phyloP scores from a whole-genome alignment of 192 early-diverging fungal genomes.

The Haplosporangium gracile region DNA sequence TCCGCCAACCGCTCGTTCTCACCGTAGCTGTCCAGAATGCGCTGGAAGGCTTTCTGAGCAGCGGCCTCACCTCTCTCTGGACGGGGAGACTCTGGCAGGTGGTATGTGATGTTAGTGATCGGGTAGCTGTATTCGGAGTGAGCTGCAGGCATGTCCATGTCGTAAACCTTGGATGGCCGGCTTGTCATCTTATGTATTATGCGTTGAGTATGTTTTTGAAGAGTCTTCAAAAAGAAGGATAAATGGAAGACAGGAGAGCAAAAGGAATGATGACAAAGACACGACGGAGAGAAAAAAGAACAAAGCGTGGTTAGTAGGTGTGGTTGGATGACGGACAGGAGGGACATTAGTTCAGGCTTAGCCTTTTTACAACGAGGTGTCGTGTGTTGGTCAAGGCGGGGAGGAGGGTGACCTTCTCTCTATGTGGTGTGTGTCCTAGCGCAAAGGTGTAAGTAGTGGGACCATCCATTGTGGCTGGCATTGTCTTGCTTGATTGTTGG shows the following conservation, averaged over 20 bases:
- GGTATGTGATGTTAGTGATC: slow-evolving; percentile 33
- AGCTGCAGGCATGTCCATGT: not conserved
- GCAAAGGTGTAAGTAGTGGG: not conserved
- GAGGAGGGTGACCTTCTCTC: not conserved
- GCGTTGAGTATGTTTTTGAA: not conserved
- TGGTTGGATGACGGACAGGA: not conserved
- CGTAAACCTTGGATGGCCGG: not conserved
- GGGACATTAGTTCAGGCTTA: not conserved
- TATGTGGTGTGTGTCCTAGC: not conserved
- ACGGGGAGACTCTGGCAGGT: slow-evolving; percentile 2
- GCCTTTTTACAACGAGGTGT: not conserved
- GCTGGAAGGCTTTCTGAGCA: slow-evolving; percentile 30
- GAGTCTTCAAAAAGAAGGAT: not conserved
- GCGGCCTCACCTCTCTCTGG: slow-evolving; percentile 8
- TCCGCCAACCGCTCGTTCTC: slow-evolving; percentile 42
- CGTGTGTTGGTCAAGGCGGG: not conserved
- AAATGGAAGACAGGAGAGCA: not conserved
- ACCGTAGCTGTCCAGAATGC: slow-evolving; percentile 39
- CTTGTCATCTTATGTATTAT: not conserved
- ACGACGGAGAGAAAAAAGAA: not conserved
- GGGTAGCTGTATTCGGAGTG: slow-evolving; percentile 31
- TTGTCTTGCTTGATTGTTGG: not conserved
- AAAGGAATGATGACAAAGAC: slow-evolving; percentile 2
- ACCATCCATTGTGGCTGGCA: not conserved
- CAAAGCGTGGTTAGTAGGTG: not conserved